These are phyloP conservation scores for Thraustochytrium sp. DNA, from an alignment of 352 stramenopile genomes.

Conservation along the genomic window DNA sequence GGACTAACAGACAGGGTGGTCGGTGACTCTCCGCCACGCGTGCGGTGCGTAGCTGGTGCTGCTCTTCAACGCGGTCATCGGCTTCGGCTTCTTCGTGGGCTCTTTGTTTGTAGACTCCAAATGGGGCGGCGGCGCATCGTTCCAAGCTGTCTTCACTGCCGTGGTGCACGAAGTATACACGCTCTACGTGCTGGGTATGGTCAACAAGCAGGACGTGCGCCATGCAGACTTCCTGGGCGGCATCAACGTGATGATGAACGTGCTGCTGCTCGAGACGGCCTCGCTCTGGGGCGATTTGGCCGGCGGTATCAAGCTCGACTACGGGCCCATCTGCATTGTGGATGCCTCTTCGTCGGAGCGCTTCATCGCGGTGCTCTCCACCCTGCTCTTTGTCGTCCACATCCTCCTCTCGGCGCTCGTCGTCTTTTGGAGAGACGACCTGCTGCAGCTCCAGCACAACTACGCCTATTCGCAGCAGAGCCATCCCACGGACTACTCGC, in stretches of 20 bases:
- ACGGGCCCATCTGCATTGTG: neutral
- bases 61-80: conserved; percentile 12
- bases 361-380: neutral
- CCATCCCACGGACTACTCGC: neutral
- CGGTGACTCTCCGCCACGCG: too few species aligned
- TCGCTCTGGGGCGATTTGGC: conserved; percentile 32
- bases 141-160: conserved; percentile 12
- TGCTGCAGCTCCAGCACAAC: neutral
- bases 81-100: conserved; percentile 33
- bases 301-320: neutral
- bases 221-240: conserved; percentile 30
- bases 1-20: too few species aligned
- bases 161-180: conserved; percentile 29
- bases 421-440: conserved; percentile 9
- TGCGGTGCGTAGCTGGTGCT: conserved; percentile 10
- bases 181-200: neutral
- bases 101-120: conserved; percentile 12
- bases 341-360: neutral
- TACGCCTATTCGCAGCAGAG: neutral
- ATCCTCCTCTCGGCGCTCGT: neutral
- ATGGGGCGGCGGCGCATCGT: conserved; percentile 4
- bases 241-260: conserved; percentile 21
- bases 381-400: conserved; percentile 10
- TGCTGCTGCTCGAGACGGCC: conserved; percentile 31
- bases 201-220: neutral